These are phyloP conservation scores for Candida adriatica DNA, from an alignment of 805 yeast species.

Conservation along the genomic window DNA sequence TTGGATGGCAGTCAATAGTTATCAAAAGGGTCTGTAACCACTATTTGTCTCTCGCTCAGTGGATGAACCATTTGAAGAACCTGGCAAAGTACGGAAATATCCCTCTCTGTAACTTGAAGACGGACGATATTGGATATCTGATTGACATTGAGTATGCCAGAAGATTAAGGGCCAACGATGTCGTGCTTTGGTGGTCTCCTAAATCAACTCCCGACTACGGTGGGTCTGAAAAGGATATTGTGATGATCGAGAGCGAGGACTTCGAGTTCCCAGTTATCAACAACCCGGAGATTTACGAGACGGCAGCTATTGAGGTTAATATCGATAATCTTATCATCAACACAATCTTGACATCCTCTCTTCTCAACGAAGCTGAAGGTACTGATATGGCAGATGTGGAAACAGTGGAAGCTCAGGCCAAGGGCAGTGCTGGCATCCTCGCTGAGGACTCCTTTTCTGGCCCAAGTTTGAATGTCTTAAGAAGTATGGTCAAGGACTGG, in stretches of 20 bases:
- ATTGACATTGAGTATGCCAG: slow-evolving; percentile 88
- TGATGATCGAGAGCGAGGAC: slow-evolving; percentile 44
- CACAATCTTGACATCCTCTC: slow-evolving; percentile 76
- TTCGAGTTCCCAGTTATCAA: slow-evolving; percentile 67
- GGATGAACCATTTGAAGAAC: slow-evolving; percentile 60
- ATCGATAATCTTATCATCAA: slow-evolving; percentile 78
- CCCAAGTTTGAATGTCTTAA: slow-evolving; percentile 62
- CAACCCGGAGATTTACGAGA: slow-evolving; percentile 71
- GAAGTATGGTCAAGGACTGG: slow-evolving; percentile 78
- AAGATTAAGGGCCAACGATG: slow-evolving; percentile 51
- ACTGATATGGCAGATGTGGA: slow-evolving; percentile 56
- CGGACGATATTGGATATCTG: slow-evolving; percentile 70
- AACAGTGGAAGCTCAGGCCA: slow-evolving; percentile 24
- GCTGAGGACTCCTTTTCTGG: slow-evolving; percentile 81
- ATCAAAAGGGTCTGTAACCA: slow-evolving; percentile 62
- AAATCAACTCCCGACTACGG: slow-evolving; percentile 78
- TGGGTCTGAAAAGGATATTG: slow-evolving; percentile 61
- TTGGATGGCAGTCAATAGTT: slow-evolving; percentile 75
- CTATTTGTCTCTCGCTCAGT: slow-evolving; percentile 62
- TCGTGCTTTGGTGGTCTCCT: slow-evolving; percentile 92
- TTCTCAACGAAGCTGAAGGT: slow-evolving; percentile 85
- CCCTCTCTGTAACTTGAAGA: slow-evolving; percentile 79
- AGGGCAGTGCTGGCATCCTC: slow-evolving; percentile 31
- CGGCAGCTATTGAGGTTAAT: slow-evolving; percentile 71
- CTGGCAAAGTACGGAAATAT: slow-evolving; percentile 69